Evolutionary conservation across 805 yeast genomes (phyloP), one percentile per base, ranked within the genome.

Genomic region (Candida palmyrensis): DNA sequence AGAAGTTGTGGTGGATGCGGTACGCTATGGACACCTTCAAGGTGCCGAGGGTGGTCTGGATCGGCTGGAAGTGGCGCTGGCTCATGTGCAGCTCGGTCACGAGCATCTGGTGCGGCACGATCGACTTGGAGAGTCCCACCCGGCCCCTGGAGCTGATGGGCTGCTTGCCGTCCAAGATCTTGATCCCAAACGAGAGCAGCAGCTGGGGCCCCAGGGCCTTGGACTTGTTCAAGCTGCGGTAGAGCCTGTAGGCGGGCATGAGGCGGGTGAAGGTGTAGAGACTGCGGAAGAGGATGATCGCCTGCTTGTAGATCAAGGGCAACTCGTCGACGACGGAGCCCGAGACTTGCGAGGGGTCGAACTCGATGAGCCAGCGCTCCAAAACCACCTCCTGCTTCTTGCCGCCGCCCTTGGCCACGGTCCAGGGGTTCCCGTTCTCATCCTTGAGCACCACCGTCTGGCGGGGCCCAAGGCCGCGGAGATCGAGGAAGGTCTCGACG

Each of bases 281-380:
- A 30, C 83, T 77, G 28, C 97, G 75, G 44, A 92, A 77, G 19
- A 83, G 59, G 0, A 88, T 62, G 16, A 85, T 74, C 19, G 89
- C 73, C 44, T 81, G 82, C 46, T 84, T 86, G 59, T 84, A 82
- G 6, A 84, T 72, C 27, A 70, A 57, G 1, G 88, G 83, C 11
- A 82, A 65, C 33, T 84, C 92, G 15, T 66, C 68, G 3, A 58
- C 39, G 5, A 57, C 53, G 15, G 56, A 42, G 11, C 56, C 59
- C 6, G 49, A 62, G 51, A 51, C 63, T 17, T 53, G 55, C 26
- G 59, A 62, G 12, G 73, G 57, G 47, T 82, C 89, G 39, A 89
- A 73, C 53, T 89, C 96, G 21, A 92, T 61, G 16, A 87, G 66
- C 98, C 98, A 92, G 38, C 98, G 71, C 51, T 92, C 98, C 37